These are phyloP conservation scores for Diplosphaera chodatii DNA, from an alignment of 139 green algal genomes.

Conservation along the genomic window DNA sequence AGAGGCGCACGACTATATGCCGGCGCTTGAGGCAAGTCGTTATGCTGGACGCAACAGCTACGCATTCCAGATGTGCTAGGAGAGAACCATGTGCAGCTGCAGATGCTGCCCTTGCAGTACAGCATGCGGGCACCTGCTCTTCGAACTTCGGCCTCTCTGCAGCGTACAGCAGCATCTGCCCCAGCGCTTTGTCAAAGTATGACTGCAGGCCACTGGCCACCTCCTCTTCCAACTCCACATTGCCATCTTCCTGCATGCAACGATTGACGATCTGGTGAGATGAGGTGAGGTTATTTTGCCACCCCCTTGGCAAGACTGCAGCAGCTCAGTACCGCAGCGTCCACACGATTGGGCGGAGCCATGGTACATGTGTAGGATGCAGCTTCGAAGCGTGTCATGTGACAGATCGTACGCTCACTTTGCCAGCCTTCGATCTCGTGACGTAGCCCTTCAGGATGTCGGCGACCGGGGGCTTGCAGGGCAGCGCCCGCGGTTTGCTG, in stretches of 20 bases:
- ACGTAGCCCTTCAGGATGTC: constrained; percentile 48
- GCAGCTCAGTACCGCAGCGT: too few relatives aligned
- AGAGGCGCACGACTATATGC: too few relatives aligned
- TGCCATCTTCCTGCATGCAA: constrained; percentile 6
- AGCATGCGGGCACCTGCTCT: constrained; percentile 8
- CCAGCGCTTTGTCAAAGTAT: constrained; percentile 83
- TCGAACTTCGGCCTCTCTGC: constrained; percentile 52
- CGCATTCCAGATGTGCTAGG: too few relatives aligned
- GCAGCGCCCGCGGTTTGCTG: constrained; percentile 51
- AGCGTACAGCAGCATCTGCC: constrained; percentile 71
- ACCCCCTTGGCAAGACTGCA: too few relatives aligned
- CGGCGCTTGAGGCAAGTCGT: too few relatives aligned
- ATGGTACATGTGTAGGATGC: too few relatives aligned
- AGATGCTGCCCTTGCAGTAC: neutral
- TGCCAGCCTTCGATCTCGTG: constrained; percentile 12
- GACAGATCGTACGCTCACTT: neutral
- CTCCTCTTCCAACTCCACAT: constrained; percentile 22
- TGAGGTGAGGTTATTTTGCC: too few relatives aligned
- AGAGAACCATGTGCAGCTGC: too few relatives aligned
- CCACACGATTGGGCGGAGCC: too few relatives aligned
- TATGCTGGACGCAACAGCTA: too few relatives aligned
- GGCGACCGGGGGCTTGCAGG: constrained; percentile 50
- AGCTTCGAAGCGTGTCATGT: too few relatives aligned
- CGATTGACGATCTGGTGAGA: neutral
- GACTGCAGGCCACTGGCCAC: constrained; percentile 46